These are phyloP conservation scores for Aphanomyces stellatus DNA, from an alignment of 352 stramenopile species.

Conservation along the genomic window DNA sequence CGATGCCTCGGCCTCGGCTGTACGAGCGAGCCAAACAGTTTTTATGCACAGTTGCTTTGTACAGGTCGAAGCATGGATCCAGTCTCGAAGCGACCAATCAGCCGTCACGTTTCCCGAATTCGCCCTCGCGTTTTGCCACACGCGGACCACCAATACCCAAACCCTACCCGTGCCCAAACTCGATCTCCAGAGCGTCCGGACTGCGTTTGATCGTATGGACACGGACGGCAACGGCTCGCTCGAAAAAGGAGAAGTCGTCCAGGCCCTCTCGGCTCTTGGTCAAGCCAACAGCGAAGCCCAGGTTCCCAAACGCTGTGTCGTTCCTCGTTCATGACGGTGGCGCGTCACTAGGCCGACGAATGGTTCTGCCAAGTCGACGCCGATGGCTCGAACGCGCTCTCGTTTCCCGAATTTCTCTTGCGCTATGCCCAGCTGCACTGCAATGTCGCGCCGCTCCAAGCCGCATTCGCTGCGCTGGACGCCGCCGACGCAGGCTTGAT, in stretches of 20 bases:
- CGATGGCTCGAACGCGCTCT: slow-evolving; percentile 29
- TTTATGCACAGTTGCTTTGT: neutral
- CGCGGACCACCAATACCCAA: slow-evolving; percentile 21
- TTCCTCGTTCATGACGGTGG: neutral
- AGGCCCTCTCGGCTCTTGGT: slow-evolving; percentile 31
- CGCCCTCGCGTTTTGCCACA: slow-evolving; percentile 35
- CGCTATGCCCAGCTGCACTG: slow-evolving; percentile 43
- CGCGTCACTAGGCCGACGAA: slow-evolving; percentile 22
- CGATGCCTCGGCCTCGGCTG: slow-evolving; percentile 26
- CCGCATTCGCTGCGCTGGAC: slow-evolving; percentile 28
- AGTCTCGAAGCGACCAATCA: slow-evolving; percentile 23
- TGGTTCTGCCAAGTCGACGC: slow-evolving; percentile 34
- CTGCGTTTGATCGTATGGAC: slow-evolving; percentile 36
- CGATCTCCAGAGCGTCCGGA: slow-evolving; percentile 32
- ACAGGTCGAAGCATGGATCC: slow-evolving; percentile 24
- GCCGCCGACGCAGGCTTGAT: neutral
- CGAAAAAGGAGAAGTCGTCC: slow-evolving; percentile 30
- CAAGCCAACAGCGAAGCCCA: slow-evolving; percentile 19
- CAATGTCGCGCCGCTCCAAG: slow-evolving; percentile 29
- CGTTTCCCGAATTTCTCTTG: slow-evolving; percentile 57
- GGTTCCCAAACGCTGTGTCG: neutral
- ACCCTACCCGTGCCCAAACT: slow-evolving; percentile 38
- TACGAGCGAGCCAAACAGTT: slow-evolving; percentile 25
- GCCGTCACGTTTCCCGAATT: slow-evolving; percentile 47
- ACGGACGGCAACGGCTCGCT: slow-evolving; percentile 32